Conservation (phyloP, 345 rosid species). For the Acer yangbiense region DNA sequence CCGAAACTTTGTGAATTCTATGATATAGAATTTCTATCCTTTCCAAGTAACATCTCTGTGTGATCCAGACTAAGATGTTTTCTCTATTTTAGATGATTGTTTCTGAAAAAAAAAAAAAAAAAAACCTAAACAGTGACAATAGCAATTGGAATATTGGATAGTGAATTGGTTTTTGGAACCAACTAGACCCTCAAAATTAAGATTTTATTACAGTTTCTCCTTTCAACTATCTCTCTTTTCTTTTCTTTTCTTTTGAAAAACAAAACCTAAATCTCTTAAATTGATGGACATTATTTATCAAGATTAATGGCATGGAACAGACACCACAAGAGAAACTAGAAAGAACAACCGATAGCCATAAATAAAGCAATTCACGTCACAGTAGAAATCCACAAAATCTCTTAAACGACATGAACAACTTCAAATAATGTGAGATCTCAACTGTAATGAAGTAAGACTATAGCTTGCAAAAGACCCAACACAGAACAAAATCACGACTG, state of each 20-base stretch:
- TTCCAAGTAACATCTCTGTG: background rate
- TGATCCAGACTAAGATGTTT: background rate
- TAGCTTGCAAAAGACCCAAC: background rate
- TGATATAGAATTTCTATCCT: too few species aligned
- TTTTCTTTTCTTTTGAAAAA: background rate
- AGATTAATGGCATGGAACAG: background rate
- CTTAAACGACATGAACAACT: too few species aligned
- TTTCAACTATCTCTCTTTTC: background rate
- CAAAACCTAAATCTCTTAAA: background rate
- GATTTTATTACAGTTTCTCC: background rate
- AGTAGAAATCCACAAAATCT: background rate
- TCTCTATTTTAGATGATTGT: too few species aligned
- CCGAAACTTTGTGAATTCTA: background rate
- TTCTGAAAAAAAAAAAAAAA: too few species aligned
- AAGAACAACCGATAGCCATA: background rate
- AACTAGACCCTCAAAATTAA: background rate
- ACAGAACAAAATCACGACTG: too few species aligned
- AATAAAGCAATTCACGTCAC: background rate
- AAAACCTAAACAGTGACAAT: background rate
- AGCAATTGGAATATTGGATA: too few species aligned
- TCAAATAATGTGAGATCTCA: background rate
- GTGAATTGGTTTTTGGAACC: background rate
- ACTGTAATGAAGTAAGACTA: background rate
- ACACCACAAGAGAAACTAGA: background rate
- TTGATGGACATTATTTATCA: background rate